Evolutionary conservation across 345 rosid genomes (phyloP), one percentile per base, ranked within the genome.

Genomic region (Gossypium stocksii): DNA sequence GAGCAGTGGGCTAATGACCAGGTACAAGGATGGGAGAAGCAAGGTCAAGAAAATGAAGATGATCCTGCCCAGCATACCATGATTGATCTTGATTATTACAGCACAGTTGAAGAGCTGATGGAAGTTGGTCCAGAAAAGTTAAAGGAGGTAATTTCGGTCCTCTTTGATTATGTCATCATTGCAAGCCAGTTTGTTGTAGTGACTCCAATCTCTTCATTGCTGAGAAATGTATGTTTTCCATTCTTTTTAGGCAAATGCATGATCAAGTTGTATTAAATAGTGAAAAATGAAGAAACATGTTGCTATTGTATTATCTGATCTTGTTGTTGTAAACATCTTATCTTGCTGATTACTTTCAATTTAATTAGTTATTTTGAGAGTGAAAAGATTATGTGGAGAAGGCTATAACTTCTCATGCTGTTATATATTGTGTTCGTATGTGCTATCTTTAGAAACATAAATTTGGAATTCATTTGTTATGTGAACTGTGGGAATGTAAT

Each of bases 41-140:
- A 63, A 27, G 80, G 56, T 73, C 83, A 79, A 78, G 97, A 87
- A 84, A 91, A 83, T 78, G 98, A 88, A 51, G 81, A 79, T 74
- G 70, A 74, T 77, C 76, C 81, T 45, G 60, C 81, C 61, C 86
- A 85, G 74, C 87, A 79, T 70, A 72, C 82, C 12, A 75, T 83
- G 74, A 85, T 93, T 73, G 95, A 96, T 84, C 97, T 96, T 79
- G 97, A 91, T 81, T 93, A 86, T 86, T 91, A 96, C 84, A 87
- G 90, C 77, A 83, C 97, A 25, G 89, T 88, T 48, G 99, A 91
- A 82, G 99, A 93, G 83, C 84, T 96, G 76, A 68, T 89, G 82
- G 95, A 90, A 76, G 90, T 96, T 43, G 99, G 98, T 79, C 88
- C 98, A 74, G 97, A 89, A 83, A 91, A 86, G 88, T 81, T 93